Evolutionary conservation across 192 early-diverging fungal species (phyloP), one percentile per base, ranked within the genome.

Genomic region (Pilaira anomala): DNA sequence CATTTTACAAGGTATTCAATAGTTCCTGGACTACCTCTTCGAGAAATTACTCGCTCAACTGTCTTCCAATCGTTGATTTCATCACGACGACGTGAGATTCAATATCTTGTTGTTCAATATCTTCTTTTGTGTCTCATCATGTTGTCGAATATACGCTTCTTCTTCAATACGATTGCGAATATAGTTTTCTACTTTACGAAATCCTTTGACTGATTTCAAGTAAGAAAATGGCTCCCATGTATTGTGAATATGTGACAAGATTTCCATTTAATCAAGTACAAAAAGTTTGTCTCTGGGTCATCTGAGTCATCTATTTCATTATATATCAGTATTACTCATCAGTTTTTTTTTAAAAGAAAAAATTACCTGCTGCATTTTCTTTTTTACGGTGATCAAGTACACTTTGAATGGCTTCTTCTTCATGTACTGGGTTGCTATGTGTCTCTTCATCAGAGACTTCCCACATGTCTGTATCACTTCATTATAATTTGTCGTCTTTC

Each of bases 1-100:
- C 96, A 99, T 71, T 96, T 95, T 72, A 89, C 89, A 30, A 97
- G 80, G 62, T 99, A 99, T 78, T 96, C 92, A 13, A 81, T 84
- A 16, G 83, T 82, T 1, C 36, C 21, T 9, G 71, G 72, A 11
- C 62, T 26, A 11, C 77, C 77, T 26, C 91, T 83, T 8, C 78
- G 80, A 1, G 86, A 87, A 41, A 96, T 88, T 5, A 99, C 80
- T 39, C 97, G 88, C 65, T 99, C 97, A 1, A 99, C 88, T 7
- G 86, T 85, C 18, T 78, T 81, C 75, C 91, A 93, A 49, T 96
- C 93, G 33, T 90, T 87, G 56, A 97, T 71, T 42, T 87, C 83
- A 22, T 89, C 86, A 46, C 92, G 81, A 40, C 85, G 79, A 73
- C 92, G 85, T 67, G 97, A 93, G 6, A 85, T 65, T 92, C 84